Evolutionary conservation across 177 flowering plant species (phyloP), one percentile per base, ranked within the genome.

Genomic region (Vitis hybrid): DNA sequence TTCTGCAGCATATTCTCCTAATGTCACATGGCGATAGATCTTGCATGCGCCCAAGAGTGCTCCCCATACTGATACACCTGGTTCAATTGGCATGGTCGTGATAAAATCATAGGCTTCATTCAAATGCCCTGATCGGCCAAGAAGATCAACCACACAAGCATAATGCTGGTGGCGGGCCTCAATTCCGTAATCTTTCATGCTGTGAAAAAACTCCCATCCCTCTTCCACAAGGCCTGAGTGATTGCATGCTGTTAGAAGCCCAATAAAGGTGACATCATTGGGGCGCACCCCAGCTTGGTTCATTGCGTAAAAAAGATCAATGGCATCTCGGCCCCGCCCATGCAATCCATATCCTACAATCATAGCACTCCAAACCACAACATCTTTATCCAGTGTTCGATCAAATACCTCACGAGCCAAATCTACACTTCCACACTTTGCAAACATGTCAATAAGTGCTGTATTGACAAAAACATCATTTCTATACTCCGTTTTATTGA

Each of bases 21-120:
- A 34, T 32, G 49, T n/a, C 10, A 86, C 85, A 70, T 78, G 72
- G 19, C 86, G 81, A 63, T 88, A 71, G 26, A 80, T 83, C 74
- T 82, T 87, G 75, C 88, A 85, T 11, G 92, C 86, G 68, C 87
- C 81, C 72, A 88, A 73, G 56, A 88, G 86, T 15, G 90, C 90
- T 62, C 89, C 90, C 92, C 92, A 85, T 3, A 85, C 83, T 39
- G 81, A 73, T 9, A 79, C 62, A 14, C 80, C 80, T 4, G 90
- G 92, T 68, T 81, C 82, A 60, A 87, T 76, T 11, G 86, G 83
- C 92, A 88, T 87, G 3, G 69, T 77, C 62, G 11, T 63, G 60
- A 88, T 80, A 66, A 87, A 86, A 48, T 81, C 56, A 62, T 80
- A 79, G 3, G 92, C 92, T 66, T 72, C 70, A 23, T 79, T 70